A percentile compares a stretch with the other conserved stretches of the same genome.
Evolutionary conservation across 352 stramenopile genomes (phyloP).

Genomic region (Blastocystis sp.): DNA sequence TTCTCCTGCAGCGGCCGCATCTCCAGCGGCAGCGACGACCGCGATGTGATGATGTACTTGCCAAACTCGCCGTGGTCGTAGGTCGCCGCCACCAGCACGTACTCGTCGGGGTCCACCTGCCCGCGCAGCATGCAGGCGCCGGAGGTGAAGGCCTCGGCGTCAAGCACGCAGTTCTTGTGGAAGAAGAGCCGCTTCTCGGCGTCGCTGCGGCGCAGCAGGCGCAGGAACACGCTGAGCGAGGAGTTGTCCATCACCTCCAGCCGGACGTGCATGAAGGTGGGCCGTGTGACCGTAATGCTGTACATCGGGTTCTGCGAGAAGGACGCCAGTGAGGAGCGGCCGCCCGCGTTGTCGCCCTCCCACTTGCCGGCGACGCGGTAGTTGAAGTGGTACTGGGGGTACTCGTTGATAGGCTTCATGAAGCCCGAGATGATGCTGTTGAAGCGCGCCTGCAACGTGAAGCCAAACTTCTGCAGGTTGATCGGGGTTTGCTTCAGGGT

Average conservation of each 20-base stretch:
- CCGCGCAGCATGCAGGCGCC: not conserved
- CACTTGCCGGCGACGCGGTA: slow-evolving; percentile 22
- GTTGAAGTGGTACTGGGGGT: slow-evolving; percentile 52
- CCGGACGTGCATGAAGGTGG: not conserved
- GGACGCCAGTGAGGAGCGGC: not conserved
- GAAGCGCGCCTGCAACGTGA: slow-evolving; percentile 42
- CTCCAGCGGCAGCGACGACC: slow-evolving; percentile 16
- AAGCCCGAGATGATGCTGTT: not conserved
- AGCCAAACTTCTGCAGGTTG: slow-evolving; percentile 27
- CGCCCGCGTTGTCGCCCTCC: slow-evolving; percentile 13
- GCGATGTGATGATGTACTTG: not conserved
- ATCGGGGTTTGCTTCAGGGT: not conserved
- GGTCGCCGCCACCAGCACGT: slow-evolving; percentile 26
- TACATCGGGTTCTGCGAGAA: slow-evolving; percentile 33
- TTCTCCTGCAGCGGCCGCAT: not conserved
- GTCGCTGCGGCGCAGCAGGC: not conserved
- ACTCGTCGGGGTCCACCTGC: not conserved
- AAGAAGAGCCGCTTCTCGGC: not conserved
- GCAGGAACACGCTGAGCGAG: not conserved
- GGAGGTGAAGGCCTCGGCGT: slow-evolving; percentile 9
- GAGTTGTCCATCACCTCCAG: slow-evolving; percentile 11
- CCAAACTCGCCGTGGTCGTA: not conserved
- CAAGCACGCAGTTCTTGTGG: not conserved
- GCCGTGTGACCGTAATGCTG: not conserved
- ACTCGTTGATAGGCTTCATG: slow-evolving; percentile 44